These are phyloP conservation scores for Epicoccum sorghinum DNA, from an alignment of 2,329 filamentous ascomycete genomes.

Conservation along the genomic window DNA sequence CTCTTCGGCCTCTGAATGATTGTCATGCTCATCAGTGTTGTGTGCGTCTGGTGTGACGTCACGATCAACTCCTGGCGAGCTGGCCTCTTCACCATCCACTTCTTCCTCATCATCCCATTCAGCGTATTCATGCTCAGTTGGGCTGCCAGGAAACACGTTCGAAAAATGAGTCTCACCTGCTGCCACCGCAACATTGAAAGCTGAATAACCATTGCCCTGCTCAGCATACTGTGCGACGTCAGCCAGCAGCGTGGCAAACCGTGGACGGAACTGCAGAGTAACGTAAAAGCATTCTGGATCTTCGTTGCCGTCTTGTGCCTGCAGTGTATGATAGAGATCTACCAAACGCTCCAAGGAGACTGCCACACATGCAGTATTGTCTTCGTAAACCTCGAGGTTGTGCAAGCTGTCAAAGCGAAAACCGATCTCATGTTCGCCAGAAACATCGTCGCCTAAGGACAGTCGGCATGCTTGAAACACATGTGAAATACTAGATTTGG, in stretches of 20 bases:
- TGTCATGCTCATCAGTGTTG: constrained; percentile 8
- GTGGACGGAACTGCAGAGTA: constrained; percentile 60
- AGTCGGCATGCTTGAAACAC: constrained; percentile 63
- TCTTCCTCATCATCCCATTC: constrained; percentile 30
- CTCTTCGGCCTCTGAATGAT: constrained; percentile 2
- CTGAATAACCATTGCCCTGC: constrained; percentile 63
- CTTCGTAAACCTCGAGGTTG: constrained; percentile 40
- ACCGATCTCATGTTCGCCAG: constrained; percentile 59
- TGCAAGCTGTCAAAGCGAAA: constrained; percentile 51
- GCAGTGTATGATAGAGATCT: constrained; percentile 63
- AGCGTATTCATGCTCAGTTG: constrained; percentile 25
- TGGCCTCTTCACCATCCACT: constrained; percentile 7
- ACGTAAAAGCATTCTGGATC: constrained; percentile 64
- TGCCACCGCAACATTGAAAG: constrained; percentile 46
- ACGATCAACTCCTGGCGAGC: constrained; percentile 2
- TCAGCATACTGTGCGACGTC: constrained; percentile 60
- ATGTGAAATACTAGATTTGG: constrained; percentile 50
- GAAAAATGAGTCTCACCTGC: constrained; percentile 37
- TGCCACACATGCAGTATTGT: constrained; percentile 39
- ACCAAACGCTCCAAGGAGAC: constrained; percentile 57
- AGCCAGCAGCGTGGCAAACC: constrained; percentile 59
- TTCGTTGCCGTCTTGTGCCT: constrained; percentile 63
- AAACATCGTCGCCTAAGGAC: constrained; percentile 61
- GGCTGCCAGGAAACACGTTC: constrained; percentile 20
- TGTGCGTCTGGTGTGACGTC: constrained; percentile 1